Evolutionary conservation across 805 yeast species (phyloP).

Genomic region (Yarrowia bubula): DNA sequence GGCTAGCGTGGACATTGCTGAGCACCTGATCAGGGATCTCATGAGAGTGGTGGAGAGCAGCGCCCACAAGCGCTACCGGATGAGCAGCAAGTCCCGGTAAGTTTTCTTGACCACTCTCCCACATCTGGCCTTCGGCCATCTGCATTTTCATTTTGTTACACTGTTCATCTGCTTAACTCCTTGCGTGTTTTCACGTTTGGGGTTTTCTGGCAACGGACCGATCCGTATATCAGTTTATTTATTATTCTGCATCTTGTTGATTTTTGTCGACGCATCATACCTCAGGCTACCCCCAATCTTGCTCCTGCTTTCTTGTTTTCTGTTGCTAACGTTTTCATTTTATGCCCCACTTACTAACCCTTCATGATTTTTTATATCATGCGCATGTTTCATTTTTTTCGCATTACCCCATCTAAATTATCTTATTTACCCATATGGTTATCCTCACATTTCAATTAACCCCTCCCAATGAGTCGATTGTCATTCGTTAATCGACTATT

Average conservation of each 20-base stretch:
- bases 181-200: no score
- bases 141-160: not conserved
- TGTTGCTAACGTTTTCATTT: not conserved
- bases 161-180: not conserved
- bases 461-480: not conserved
- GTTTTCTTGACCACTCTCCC: not conserved
- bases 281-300: not conserved
- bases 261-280: not conserved
- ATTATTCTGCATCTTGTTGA: not conserved
- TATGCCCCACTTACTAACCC: not conserved
- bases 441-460: not conserved
- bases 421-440: constrained; percentile 3
- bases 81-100: not conserved
- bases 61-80: constrained; percentile 18
- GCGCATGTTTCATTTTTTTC: not conserved
- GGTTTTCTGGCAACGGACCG: not conserved
- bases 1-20: constrained; percentile 34
- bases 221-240: not conserved
- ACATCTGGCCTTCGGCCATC: not conserved
- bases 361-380: not conserved
- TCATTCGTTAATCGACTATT: no score
- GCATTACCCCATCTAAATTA: constrained; percentile 10
- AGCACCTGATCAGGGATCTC: constrained; percentile 35
- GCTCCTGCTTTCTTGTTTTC: not conserved
- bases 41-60: constrained; percentile 35